phyloP scores from a whole-genome alignment of 2,329 filamentous ascomycete species.

The Colletotrichum paranaense region DNA sequence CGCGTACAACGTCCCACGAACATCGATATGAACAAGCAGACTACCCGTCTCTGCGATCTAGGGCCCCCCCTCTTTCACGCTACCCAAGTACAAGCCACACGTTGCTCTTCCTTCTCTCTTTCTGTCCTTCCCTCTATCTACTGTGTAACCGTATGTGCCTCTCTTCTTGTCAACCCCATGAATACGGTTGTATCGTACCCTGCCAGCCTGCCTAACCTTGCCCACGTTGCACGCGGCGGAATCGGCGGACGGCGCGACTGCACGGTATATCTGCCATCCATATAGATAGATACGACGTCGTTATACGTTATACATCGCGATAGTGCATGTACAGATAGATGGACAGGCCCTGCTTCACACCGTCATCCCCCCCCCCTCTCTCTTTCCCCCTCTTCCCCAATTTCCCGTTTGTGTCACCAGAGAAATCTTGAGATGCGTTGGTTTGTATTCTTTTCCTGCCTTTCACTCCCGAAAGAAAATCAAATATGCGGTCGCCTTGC shows the following conservation, averaged over 20 bases:
- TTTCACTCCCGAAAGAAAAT: not conserved
- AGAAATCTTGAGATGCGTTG: not conserved
- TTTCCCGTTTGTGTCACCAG: not conserved
- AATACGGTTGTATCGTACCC: not conserved
- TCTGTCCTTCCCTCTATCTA: not conserved
- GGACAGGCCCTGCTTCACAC: not conserved
- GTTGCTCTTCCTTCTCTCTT: too few relatives aligned
- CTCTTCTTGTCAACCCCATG: not conserved
- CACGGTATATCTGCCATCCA: not conserved
- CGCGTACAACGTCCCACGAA: constrained; percentile 29
- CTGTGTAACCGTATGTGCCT: not conserved
- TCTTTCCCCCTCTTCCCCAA: not conserved
- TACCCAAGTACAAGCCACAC: not conserved
- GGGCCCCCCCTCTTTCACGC: not conserved
- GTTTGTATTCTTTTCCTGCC: not conserved
- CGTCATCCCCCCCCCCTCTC: not conserved
- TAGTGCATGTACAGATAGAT: not conserved
- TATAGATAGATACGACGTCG: not conserved
- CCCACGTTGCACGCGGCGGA: not conserved
- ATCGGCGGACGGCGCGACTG: not conserved
- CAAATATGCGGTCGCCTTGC: not conserved
- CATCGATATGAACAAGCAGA: constrained; percentile 34
- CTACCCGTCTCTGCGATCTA: constrained; percentile 34
- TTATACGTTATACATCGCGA: not conserved
- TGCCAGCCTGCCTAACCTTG: not conserved